Base-by-base conservation (phyloP, 2,329 filamentous ascomycete genomes). In the Dothistroma septosporum region DNA sequence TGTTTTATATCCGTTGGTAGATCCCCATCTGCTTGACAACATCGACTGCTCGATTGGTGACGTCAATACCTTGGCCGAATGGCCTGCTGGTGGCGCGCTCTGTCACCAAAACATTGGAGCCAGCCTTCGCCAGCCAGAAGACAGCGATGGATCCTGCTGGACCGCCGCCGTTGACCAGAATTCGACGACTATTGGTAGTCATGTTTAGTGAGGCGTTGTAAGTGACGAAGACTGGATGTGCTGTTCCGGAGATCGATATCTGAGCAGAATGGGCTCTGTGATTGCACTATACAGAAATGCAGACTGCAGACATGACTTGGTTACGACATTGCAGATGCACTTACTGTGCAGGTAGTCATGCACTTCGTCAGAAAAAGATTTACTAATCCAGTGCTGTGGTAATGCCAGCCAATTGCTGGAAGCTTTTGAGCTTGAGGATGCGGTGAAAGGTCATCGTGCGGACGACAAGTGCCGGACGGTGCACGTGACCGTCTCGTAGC, bases 111-210 rank as follows among this genome's bases (percentile, higher is more conserved):
- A 67, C 64, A 12, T 62, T 47, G 54, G 64, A 64, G 37, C 65
- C 65, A 12, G 55, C 65, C 66, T 71, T 73, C 50, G 71, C 69
- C 9, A 76, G 64, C 67, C 69, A 75, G 69, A 74, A 76, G 12
- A 75, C 75, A 49, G 69, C 63, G 32, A 68, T 69, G 22, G 71
- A 71, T 52, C 74, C 74, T 21, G 75, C 75, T 33, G 76, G 72
- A 46, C 64, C 64, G 19, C 55, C 63, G 22, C 63, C 63, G 12
- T 60, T 50, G 24, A 65, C 53, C 4, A 65, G 57, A 21, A 62
- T 49, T 31, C 59, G 55, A 33, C 57, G 61, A 3, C 41, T 53
- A n/a, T 52, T 31, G 16, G 16, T 31, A 7, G 44, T 41, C 58
- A 60, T 60, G 4, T 53, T 46, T 35, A 37, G 5, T n/a, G n/a